A percentile compares a stretch with the other conserved stretches of the same genome.
Evolutionary conservation across 1,284 basidiomycete genomes (phyloP).

Genomic region (Phaffia rhodozyma): DNA sequence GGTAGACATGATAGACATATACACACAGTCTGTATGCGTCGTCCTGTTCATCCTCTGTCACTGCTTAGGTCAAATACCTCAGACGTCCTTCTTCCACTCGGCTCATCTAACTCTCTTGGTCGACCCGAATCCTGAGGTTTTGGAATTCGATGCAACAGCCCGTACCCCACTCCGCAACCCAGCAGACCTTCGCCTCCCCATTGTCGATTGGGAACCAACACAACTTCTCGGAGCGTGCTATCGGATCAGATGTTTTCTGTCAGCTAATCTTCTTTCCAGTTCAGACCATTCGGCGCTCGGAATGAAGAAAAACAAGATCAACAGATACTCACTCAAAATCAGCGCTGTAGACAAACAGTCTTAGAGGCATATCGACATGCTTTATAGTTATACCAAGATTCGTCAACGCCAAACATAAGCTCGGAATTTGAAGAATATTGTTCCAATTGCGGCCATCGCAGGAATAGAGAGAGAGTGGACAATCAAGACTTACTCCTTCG

Average conservation of each 20-base stretch:
- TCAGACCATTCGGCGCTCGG: no score
- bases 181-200: constrained; percentile 92
- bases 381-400: constrained; percentile 29
- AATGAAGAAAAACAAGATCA: no score
- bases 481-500: constrained; percentile 55
- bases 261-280: no score
- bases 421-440: neutral
- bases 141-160: constrained; percentile 60
- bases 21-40: no score
- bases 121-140: constrained; percentile 1
- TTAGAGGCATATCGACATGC: constrained; percentile 84
- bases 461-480: constrained; percentile 3
- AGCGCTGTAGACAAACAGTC: constrained; percentile 91
- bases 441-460: neutral
- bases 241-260: constrained; percentile 24
- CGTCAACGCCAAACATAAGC: neutral
- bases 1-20: no score
- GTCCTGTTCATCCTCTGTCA: no score
- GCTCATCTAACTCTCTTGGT: no score
- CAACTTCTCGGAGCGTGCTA: constrained; percentile 80
- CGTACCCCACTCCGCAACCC: constrained; percentile 83
- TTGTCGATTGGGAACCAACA: constrained; percentile 81
- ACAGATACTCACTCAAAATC: constrained; percentile 76
- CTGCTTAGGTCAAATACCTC: no score
- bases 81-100: no score